phyloP scores from a whole-genome alignment of 2,329 filamentous ascomycete genomes.

The Colletotrichum horii region DNA sequence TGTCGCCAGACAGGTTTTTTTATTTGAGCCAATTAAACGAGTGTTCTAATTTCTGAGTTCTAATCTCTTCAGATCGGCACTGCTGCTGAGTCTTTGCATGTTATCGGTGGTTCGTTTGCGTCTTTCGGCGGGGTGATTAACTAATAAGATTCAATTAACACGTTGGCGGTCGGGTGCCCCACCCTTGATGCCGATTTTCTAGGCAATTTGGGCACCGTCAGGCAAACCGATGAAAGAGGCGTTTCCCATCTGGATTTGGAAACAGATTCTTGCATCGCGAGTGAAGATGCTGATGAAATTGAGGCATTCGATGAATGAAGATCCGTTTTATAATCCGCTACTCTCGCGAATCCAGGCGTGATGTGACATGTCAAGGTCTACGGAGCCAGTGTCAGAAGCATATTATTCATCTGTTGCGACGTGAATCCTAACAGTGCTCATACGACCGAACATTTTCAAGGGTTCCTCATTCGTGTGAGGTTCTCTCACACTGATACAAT shows the following conservation, averaged over 20 bases:
- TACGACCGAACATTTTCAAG: neutral
- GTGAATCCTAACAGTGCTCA: neutral
- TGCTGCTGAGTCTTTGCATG: too few relatives aligned
- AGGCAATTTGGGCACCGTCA: neutral
- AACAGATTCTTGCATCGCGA: neutral
- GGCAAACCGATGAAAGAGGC: neutral
- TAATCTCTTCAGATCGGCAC: too few relatives aligned
- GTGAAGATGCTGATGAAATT: neutral
- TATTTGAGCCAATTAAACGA: too few relatives aligned
- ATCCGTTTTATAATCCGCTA: neutral
- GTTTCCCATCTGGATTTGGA: neutral
- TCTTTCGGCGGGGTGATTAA: too few relatives aligned
- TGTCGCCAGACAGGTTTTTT: too few relatives aligned
- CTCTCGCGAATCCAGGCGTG: neutral
- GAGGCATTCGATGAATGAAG: neutral
- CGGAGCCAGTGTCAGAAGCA: neutral
- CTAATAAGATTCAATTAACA: too few relatives aligned
- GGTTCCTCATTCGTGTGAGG: neutral
- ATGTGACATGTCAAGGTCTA: neutral
- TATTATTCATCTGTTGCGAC: neutral
- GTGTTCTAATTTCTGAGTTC: too few relatives aligned
- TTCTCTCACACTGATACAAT: neutral
- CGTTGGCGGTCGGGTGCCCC: too few relatives aligned
- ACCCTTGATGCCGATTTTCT: neutral
- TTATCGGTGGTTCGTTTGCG: too few relatives aligned